phyloP scores from a whole-genome alignment of 331 rosid species.

The Saraca asoca region DNA sequence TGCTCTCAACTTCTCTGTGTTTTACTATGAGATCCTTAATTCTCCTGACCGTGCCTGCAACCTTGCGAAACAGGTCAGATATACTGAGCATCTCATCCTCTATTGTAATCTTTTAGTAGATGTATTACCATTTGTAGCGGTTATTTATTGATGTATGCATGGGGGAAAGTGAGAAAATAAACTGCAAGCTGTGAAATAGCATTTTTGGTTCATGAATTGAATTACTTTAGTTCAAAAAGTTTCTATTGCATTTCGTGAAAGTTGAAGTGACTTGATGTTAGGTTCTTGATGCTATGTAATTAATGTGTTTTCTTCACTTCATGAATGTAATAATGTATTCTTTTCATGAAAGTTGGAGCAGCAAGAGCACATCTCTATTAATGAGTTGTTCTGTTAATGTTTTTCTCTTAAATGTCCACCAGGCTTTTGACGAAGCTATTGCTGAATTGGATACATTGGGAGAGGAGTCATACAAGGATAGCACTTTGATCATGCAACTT shows the following conservation, averaged over 20 bases:
- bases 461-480: constrained; percentile 95
- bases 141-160: background rate
- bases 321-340: background rate
- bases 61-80: constrained; percentile 89
- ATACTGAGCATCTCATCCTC: background rate
- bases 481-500: constrained; percentile 98
- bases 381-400: background rate
- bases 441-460: constrained; percentile 95
- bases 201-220: constrained; percentile 11
- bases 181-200: background rate
- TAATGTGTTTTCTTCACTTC: background rate
- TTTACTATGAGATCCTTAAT: constrained; percentile 87
- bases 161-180: constrained; percentile 8
- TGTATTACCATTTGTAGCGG: background rate
- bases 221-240: background rate
- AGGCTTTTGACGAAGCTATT: constrained; percentile 96
- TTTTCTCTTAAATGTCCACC: constrained; percentile 9
- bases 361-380: constrained; percentile 7
- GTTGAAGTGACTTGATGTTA: constrained; percentile 29
- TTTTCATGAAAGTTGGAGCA: constrained; percentile 10
- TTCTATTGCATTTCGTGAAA: background rate
- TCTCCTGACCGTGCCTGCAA: constrained; percentile 98
- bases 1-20: constrained; percentile 91
- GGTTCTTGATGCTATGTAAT: constrained; percentile 13
- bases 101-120: background rate